These are phyloP conservation scores for Nephelium lappaceum DNA, from an alignment of 345 rosid genomes.

Conservation along the genomic window DNA sequence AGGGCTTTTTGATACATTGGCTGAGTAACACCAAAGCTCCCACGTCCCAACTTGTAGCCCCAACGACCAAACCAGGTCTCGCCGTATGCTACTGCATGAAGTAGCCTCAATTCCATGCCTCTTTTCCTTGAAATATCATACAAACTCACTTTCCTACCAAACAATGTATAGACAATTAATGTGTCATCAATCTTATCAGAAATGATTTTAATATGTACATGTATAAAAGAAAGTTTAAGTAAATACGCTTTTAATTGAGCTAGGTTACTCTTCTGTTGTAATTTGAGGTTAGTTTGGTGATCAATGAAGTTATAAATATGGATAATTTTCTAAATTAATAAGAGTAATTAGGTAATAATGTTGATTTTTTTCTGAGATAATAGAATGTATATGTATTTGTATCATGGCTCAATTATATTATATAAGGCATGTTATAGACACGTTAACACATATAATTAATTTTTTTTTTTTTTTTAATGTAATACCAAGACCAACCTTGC, in stretches of 20 bases:
- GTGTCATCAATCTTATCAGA: not conserved
- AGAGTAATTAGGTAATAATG: no score
- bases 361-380: no score
- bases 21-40: constrained; percentile 71
- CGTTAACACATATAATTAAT: not conserved
- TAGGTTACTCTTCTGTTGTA: no score
- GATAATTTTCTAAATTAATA: no score
- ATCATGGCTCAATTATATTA: no score
- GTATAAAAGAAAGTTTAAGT: no score
- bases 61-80: constrained; percentile 84
- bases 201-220: no score
- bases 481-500: constrained; percentile 58
- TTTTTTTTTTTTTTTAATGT: not conserved
- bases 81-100: constrained; percentile 70
- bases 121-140: constrained; percentile 65
- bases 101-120: constrained; percentile 80
- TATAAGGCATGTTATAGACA: no score
- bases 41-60: constrained; percentile 82
- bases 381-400: no score
- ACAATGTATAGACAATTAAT: not conserved
- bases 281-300: no score
- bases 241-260: no score
- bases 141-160: constrained; percentile 78
- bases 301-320: no score
- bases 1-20: constrained; percentile 73